Base-by-base conservation (phyloP, 352 stramenopile species). In the Phytophthora brassicae region DNA sequence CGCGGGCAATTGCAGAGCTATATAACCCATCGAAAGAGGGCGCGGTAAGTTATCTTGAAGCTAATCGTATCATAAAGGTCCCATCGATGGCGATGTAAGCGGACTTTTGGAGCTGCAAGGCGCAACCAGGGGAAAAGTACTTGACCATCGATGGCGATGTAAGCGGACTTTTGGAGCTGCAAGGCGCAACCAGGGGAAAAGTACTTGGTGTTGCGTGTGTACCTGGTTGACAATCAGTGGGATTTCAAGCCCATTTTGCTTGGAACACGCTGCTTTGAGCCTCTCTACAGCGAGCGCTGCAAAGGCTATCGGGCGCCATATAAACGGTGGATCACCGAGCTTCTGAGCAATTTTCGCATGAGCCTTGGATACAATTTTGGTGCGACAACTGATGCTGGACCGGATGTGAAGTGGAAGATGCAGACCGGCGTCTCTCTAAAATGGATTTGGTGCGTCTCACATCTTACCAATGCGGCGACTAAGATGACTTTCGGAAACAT, bases 401-500 rank as follows among this genome's bases (percentile, higher is more conserved):
- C 45, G 1, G 55, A 56, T 14, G 45, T 56, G 2, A 64, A 50
- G 13, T 51, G 20, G 17, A 51, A 56, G 45, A 54, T 33, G 26
- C n/a, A 28, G 12, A 9, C 24, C 14, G 31, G 29, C n/a, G 16
- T 64, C 1, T 5, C 8, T 1, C 19, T 56, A 8, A 11, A 28
- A 0, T 64, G 45, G 56, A 28, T 51, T 16, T 64, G 56, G 46
- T 64, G 45, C 24, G 9, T 44, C 4, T 26, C 56, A 2, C 56
- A 64, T 20, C 22, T 56, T 14, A 24, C 35, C 1, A 56, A 64
- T 28, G 38, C 46, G 11, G 17, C 56, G 3, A 64, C 56, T 0
- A 64, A 51, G 22, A 48, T 29, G 23, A 38, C 36, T 31, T 31
- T 31, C 8, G 26, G 26, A 31, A 31, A 9, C 26, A 8, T 31